Percentiles rank a stretch among this genome's conserved stretches.
These are phyloP conservation scores for Oryza officinalis DNA, from an alignment of 176 grass and related monocot genomes.

Conservation along the genomic window DNA sequence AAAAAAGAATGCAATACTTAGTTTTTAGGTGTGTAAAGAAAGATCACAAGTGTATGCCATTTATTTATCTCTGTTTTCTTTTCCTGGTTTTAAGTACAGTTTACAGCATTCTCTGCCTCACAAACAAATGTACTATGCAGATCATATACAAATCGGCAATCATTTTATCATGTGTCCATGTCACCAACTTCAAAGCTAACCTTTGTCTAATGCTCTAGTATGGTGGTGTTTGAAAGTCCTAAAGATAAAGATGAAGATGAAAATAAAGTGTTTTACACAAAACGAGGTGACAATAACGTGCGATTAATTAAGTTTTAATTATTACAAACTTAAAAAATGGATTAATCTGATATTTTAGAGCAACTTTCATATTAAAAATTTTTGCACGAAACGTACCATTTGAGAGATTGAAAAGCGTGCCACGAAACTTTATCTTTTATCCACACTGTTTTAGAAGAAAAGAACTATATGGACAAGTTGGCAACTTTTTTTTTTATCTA, in stretches of 20 bases:
- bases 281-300: too few relatives aligned
- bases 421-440: too few relatives aligned
- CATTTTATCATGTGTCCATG: background rate
- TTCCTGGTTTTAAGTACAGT: background rate
- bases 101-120: background rate
- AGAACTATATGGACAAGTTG: background rate
- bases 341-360: too few relatives aligned
- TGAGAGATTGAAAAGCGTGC: too few relatives aligned
- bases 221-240: too few relatives aligned
- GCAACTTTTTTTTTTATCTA: conserved; percentile 6
- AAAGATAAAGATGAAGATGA: too few relatives aligned
- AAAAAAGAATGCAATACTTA: background rate
- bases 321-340: too few relatives aligned
- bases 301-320: too few relatives aligned
- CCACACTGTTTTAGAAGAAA: too few relatives aligned
- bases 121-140: background rate
- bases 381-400: too few relatives aligned
- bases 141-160: background rate
- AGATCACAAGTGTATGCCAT: background rate
- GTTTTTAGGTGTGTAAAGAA: background rate
- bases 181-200: background rate
- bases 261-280: too few relatives aligned
- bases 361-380: too few relatives aligned
- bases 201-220: background rate
- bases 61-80: background rate